These are phyloP conservation scores for Hymenoscyphus infarciens DNA, from an alignment of 2,329 filamentous ascomycete species.

Conservation along the genomic window DNA sequence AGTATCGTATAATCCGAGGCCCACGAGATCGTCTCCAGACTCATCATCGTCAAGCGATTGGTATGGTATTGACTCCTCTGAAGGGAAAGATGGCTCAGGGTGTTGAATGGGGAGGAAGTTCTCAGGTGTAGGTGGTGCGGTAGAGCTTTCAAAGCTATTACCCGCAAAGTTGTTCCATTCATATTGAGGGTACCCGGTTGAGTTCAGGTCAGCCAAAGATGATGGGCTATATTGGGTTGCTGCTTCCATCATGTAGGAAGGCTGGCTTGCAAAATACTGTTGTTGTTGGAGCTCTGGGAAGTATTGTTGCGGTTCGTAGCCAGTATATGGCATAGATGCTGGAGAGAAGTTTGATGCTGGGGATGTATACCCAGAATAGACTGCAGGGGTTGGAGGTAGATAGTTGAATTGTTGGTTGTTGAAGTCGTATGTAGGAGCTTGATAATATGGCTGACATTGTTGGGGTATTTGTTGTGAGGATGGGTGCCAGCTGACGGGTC, in stretches of 20 bases:
- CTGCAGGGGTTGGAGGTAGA: constrained; percentile 45
- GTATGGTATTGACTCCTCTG: constrained; percentile 49
- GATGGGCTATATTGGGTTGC: constrained; percentile 16
- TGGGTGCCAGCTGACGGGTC: constrained; percentile 76
- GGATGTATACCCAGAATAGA: constrained; percentile 57
- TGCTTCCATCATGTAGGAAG: constrained; percentile 17
- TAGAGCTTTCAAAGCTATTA: constrained; percentile 43
- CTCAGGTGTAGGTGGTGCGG: constrained; percentile 58
- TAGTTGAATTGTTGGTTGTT: constrained; percentile 25
- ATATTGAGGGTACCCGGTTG: constrained; percentile 33
- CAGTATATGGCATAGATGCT: constrained; percentile 44
- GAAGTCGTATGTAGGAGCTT: constrained; percentile 39
- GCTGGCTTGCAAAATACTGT: constrained; percentile 18
- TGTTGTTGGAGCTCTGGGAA: constrained; percentile 17
- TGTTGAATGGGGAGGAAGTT: constrained; percentile 53
- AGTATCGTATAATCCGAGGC: constrained; percentile 76
- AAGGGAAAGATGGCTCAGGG: constrained; percentile 42
- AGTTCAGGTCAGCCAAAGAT: constrained; percentile 22
- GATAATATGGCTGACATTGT: constrained; percentile 37
- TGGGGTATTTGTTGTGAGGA: constrained; percentile 45
- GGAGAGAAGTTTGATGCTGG: constrained; percentile 54
- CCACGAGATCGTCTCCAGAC: constrained; percentile 70
- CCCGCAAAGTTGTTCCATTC: constrained; percentile 47
- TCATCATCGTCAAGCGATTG: constrained; percentile 52
- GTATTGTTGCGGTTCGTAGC: constrained; percentile 28